Evolutionary conservation across 75 land plant genomes (phyloP), one percentile per base, ranked within the genome.

Genomic region (Picea sitchensis): DNA sequence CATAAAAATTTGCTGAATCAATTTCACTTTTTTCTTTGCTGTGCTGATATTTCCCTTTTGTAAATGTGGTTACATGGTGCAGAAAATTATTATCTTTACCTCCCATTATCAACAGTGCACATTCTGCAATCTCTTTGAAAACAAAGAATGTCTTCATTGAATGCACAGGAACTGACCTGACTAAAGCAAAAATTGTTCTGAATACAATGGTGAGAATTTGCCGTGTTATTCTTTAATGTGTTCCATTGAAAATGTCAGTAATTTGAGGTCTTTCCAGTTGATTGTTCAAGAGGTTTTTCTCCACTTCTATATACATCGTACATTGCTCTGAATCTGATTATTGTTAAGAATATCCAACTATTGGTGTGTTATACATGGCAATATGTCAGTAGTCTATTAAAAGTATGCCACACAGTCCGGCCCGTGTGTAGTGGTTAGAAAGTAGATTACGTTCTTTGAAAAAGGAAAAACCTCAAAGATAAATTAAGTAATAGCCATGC

Each of bases 91-190:
- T 98, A 68, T 98, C 99, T 63, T 80, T 95, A 56, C 99, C 99
- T 51, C 99, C 99, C 77, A 98, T 98, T 56, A 98, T 98, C 26
- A 98, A 98, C 87, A 86, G 98, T 75, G 98, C 98, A 34, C 99
- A 95, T 86, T 98, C 99, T 31, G 98, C 99, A 57, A 98, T 98
- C 61, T 84, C 88, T 30, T 80, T 98, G 78, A 84, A 87, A 80
- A 98, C 99, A n/a, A 98, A 88, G 85, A 98, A 95, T 86, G 90
- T 98, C 11, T 91, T 98, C 59, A 93, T 98, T 76, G 99, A 98
- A 82, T 98, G 99, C 82, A 98, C 99, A 74, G 99, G 98, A 30
- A 95, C 98, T 44, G 99, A 98, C 84, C 82, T 95, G 83, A 93
- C 96, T 31, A 95, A 95, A 84, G 99, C 98, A 34, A 95, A 93